Evolutionary conservation across 805 yeast species (phyloP), one percentile per base, ranked within the genome.

Genomic region (Ogataea pini): DNA sequence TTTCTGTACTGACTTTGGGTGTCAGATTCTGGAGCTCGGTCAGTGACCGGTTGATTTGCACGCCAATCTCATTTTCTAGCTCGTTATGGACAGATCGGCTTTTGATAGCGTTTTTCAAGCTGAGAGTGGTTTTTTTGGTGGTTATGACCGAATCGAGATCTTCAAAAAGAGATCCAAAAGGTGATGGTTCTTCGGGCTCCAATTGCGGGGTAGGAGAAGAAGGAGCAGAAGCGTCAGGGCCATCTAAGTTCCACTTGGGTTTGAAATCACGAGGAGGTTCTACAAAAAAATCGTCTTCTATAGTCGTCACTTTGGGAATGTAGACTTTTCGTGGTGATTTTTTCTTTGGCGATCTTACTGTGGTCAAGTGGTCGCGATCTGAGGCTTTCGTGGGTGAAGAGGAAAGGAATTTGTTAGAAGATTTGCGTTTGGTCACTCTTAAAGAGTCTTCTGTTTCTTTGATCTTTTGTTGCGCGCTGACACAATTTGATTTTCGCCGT

Each of bases 241-340:
- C 38, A n/a, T n/a, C n/a, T n/a, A n/a, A n/a, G 24, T 41, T 18
- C 59, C 59, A 55, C 8, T 42, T 46, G n/a, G 47, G 54, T 19
- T 47, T 37, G 38, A 27, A 7, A 2, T 50, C 49, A n/a, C 36
- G 17, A 4, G 57, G 50, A 7, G 60, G 47, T 33, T 57, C 62
- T 2, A 48, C 46, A 38, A 54, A 56, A 22, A 38, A 56, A 19
- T 56, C 57, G 29, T 51, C 55, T 14, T 50, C 49, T 10, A 54
- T 13, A 10, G 12, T n/a, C 14, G 38, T 48, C 18, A 54, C 16
- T 31, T 50, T 56, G n/a, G 57, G 58, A 5, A 52, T 56, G 33
- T 49, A 39, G 14, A 51, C 59, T 34, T 54, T 49, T 19, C 54
- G 49, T 9, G 52, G 51, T 16, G 51, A 36, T 22, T 8, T 13